Evolutionary conservation across 805 yeast genomes (phyloP).

Genomic region (Wickerhamomyces canadensis): DNA sequence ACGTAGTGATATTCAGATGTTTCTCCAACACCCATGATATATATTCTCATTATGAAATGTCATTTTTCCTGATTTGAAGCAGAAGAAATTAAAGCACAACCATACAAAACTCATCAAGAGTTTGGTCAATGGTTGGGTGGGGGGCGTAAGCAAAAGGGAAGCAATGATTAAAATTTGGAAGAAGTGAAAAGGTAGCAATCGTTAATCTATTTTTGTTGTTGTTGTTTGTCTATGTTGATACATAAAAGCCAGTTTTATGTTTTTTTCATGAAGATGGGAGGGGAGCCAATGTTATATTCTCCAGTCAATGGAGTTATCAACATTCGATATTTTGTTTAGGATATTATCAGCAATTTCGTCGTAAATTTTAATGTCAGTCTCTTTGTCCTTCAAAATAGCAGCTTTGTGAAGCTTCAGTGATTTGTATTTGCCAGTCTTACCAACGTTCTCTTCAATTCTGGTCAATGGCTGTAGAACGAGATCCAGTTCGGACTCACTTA

Average conservation of each 20-base stretch:
- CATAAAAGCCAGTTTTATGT: no score
- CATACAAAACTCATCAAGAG: not conserved
- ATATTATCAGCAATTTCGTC: slow-evolving; percentile 24
- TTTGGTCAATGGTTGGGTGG: no score
- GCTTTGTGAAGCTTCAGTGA: not conserved
- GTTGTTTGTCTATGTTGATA: not conserved
- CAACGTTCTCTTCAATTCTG: slow-evolving; percentile 19
- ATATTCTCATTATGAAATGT: no score
- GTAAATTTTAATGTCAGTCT: slow-evolving; percentile 12
- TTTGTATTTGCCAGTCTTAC: slow-evolving; percentile 6
- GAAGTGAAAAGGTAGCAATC: not conserved
- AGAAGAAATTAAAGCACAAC: no score
- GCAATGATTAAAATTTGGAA: not conserved
- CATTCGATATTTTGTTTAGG: slow-evolving; percentile 10
- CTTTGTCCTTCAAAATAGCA: slow-evolving; percentile 2
- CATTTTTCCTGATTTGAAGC: no score
- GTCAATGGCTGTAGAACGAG: slow-evolving; percentile 14
- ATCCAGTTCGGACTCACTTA: slow-evolving; percentile 18
- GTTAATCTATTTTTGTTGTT: not conserved
- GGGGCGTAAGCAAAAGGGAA: no score
- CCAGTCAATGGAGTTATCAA: slow-evolving; percentile 17
- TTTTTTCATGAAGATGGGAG: no score
- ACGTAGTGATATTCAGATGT: no score
- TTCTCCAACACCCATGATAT: no score
- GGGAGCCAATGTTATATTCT: slow-evolving; percentile 4